phyloP scores from a whole-genome alignment of 2,329 filamentous ascomycete genomes.

The Lasiodiplodia sp. region DNA sequence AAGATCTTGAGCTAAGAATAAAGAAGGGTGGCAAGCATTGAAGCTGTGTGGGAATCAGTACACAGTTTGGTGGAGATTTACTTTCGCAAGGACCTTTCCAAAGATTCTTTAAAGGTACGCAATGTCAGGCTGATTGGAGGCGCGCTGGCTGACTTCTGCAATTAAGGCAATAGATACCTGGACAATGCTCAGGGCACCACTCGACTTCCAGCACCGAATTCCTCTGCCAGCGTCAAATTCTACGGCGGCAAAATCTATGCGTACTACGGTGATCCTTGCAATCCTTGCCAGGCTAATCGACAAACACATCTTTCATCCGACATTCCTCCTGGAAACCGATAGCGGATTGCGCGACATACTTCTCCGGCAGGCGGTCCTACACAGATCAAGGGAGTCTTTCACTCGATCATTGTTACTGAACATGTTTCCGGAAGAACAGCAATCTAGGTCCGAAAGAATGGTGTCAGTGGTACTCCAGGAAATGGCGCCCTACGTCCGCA shows the following conservation, averaged over 20 bases:
- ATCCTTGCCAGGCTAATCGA: conserved; percentile 39
- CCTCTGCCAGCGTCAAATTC: conserved; percentile 44
- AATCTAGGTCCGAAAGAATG: not conserved
- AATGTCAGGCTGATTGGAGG: not conserved
- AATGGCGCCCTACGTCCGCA: not conserved
- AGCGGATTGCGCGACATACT: conserved; percentile 29
- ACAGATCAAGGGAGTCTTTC: not conserved
- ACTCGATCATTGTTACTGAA: not conserved
- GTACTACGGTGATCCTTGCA: conserved; percentile 40
- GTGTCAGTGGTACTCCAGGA: not conserved
- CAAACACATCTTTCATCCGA: conserved; percentile 44
- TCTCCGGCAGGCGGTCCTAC: not conserved
- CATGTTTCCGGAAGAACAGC: conserved; percentile 16
- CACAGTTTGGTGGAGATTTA: not conserved
- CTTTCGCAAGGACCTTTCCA: not conserved
- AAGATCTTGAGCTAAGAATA: not conserved
- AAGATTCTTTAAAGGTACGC: conserved; percentile 1
- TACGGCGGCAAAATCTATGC: conserved; percentile 44
- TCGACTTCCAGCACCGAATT: conserved; percentile 33
- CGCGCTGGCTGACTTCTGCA: not conserved
- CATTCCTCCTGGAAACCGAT: conserved; percentile 37
- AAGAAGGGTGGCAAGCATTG: not conserved
- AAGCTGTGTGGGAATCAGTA: not conserved
- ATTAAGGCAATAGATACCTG: not conserved
- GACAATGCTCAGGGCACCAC: conserved; percentile 10